Evolutionary conservation across 2,329 filamentous ascomycete species (phyloP), one percentile per base, ranked within the genome.

Genomic region (Lachnellula cervina): DNA sequence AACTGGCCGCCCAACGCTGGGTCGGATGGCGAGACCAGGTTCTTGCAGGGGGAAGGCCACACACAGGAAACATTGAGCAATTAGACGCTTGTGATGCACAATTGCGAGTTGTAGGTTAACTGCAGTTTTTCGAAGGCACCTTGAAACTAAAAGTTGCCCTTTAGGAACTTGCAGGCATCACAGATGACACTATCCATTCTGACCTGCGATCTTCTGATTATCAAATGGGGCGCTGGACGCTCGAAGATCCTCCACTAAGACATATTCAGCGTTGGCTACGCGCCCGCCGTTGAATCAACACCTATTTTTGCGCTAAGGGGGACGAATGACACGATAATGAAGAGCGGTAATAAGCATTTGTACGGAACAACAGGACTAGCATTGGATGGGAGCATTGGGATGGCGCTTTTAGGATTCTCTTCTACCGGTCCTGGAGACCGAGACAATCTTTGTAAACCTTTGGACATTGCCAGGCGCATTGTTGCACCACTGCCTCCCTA

Each of bases 1-100:
- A 86, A 67, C 74, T 73, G 25, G 82, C 81, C 28, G 82, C 80
- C 37, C 80, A 83, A 69, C 72, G 77, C 62, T 86, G 83, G 82
- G 69, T 85, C 56, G 74, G 78, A 57, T 77, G 75, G 67, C 76
- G 83, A 56, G 76, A 79, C 38, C 69, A 74, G 42, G 73, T 84
- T 54, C 72, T 86, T 42, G 75, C 78, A 64, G 80, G 80, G 48
- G 71, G 74, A 38, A 73, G 75, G 63, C 78, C 81, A 47, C 74
- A 71, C 57, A 71, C 74, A 44, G 71, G 74, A 47, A 76, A 77
- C 57, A 73, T 77, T 46, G 72, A 74, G 17, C 76, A 78, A 59
- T 73, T 86, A 42, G 72, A 73, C 50, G 76, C 73, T n/a, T 78
- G 76, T 64, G 82, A 86, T 64, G 72, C 77, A 46, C 80, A 82